Evolutionary conservation across 2,329 filamentous ascomycete genomes (phyloP), one percentile per base, ranked within the genome.

Genomic region (Sarocladium oryzae): DNA sequence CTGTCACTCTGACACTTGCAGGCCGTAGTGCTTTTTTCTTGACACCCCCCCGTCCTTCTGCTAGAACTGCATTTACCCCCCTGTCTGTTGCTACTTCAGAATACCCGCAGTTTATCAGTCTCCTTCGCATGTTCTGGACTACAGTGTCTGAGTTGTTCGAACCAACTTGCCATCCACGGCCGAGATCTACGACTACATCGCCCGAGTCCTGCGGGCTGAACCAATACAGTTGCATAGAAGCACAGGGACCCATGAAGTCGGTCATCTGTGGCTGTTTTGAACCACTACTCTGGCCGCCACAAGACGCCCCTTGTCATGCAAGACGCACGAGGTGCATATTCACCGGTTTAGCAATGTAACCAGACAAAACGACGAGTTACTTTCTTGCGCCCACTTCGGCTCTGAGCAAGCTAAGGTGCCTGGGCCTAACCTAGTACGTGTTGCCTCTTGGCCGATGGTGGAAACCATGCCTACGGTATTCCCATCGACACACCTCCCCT

Each of bases 261-360:
- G 40, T 43, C 21, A 18, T 16, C 26, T 20, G 40, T 28, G 40
- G 40, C 23, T 43, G 40, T 23, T 20, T 43, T 23, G 20, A 11
- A 20, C 20, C n/a, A 9, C 37, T 43, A 20, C 3, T 43, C 21
- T 43, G 40, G 21, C 21, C 40, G 40, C 43, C 43, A 48, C 26
- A 48, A 13, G 24, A 9, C 24, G 21, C 16, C n/a, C 28, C 43
- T 30, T 3, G 43, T 32, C 28, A 48, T 48, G 43, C 43, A 48
- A 13, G 26, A 48, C 10, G 43, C 43, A 20, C 43, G 11, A 33
- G 10, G 15, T 48, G 43, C 43, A 48, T 32, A 33, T 48, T 48
- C 4, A 48, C 43, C 43, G 43, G 28, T 33, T 48, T 48, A 48
- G 43, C 43, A 33, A 24, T 48, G 43, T 23, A 33, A 48, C 43